A percentile compares a stretch with the other conserved stretches of the same genome.
These are phyloP conservation scores for Canavalia ensiformis DNA, from an alignment of 306 rosid species.

Conservation along the genomic window DNA sequence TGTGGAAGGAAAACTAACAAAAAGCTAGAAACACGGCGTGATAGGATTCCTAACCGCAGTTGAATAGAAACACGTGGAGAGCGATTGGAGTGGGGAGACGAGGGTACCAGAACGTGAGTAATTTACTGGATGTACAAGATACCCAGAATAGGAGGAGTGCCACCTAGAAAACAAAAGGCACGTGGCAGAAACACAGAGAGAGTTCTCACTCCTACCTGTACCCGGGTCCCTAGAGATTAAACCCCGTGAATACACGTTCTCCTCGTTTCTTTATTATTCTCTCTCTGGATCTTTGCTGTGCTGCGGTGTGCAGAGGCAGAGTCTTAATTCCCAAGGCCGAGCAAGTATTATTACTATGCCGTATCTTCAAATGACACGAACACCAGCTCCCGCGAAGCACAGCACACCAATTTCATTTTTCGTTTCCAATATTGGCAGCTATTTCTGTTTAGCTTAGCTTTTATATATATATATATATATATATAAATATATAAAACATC, in stretches of 20 bases:
- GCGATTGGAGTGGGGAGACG: neutral
- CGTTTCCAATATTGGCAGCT: slow-evolving; percentile 30
- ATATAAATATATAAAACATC: neutral
- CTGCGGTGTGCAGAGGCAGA: neutral
- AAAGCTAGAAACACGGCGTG: neutral
- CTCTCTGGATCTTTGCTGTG: slow-evolving; percentile 4
- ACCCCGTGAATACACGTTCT: slow-evolving; percentile 48
- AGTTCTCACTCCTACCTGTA: slow-evolving; percentile 1
- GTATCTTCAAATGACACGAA: neutral
- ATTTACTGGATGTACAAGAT: slow-evolving; percentile 19
- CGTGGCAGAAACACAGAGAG: slow-evolving; percentile 39
- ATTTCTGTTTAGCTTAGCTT: neutral
- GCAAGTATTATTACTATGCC: neutral
- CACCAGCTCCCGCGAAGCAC: neutral
- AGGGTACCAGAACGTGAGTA: slow-evolving; percentile 12
- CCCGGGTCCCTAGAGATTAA: neutral
- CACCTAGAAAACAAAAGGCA: slow-evolving; percentile 39
- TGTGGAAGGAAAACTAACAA: neutral
- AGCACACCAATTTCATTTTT: neutral
- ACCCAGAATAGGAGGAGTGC: neutral
- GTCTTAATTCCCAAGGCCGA: neutral
- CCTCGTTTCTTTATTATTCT: neutral
- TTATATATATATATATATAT: neutral
- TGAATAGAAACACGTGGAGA: neutral
- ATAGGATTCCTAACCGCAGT: slow-evolving; percentile 23